Percentiles rank a stretch among this genome's conserved stretches.
phyloP scores from a whole-genome alignment of 1,284 basidiomycete genomes.

The Irpex lacteus region DNA sequence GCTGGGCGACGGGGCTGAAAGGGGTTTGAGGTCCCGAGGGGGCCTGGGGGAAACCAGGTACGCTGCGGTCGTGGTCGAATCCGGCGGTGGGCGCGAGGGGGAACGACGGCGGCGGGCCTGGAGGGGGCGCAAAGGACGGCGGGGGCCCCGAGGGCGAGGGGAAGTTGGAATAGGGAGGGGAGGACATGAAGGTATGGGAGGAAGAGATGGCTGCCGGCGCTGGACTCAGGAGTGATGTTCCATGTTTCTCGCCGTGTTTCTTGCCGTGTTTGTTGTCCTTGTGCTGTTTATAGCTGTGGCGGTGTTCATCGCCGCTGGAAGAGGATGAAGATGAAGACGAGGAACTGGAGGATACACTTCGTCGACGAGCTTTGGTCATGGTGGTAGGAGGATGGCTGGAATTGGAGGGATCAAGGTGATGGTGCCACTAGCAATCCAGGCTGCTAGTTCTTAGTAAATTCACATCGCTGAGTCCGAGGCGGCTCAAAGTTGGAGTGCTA shows the following conservation, averaged over 20 bases:
- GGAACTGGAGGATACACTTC: slow-evolving; percentile 17
- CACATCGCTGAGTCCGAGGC: too few relatives aligned
- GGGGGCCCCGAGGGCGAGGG: slow-evolving; percentile 4
- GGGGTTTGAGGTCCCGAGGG: slow-evolving; percentile 2
- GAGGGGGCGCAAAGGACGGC: slow-evolving; percentile 1
- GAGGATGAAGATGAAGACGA: slow-evolving; percentile 19
- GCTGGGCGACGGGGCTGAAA: slow-evolving; percentile 12
- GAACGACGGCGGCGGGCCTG: slow-evolving; percentile 6
- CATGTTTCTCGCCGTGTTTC: slow-evolving; percentile 4
- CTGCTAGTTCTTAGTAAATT: too few relatives aligned
- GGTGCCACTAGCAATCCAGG: too few relatives aligned
- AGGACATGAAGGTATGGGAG: slow-evolving; percentile 9
- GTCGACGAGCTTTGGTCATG: slow-evolving; percentile 19
- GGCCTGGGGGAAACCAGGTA: slow-evolving; percentile 9
- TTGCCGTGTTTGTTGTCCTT: slow-evolving; percentile 18
- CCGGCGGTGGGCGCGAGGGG: neutral
- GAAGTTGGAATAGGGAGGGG: slow-evolving; percentile 8
- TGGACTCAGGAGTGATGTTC: neutral
- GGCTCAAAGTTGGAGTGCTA: too few relatives aligned
- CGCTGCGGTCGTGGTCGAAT: slow-evolving; percentile 1
- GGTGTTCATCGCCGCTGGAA: slow-evolving; percentile 17
- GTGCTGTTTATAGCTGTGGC: slow-evolving; percentile 20
- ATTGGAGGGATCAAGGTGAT: too few relatives aligned
- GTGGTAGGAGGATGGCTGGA: too few relatives aligned
- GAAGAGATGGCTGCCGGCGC: neutral